Conservation (phyloP, 495 filamentous ascomycete species). For the Penicillium cataractarum region DNA sequence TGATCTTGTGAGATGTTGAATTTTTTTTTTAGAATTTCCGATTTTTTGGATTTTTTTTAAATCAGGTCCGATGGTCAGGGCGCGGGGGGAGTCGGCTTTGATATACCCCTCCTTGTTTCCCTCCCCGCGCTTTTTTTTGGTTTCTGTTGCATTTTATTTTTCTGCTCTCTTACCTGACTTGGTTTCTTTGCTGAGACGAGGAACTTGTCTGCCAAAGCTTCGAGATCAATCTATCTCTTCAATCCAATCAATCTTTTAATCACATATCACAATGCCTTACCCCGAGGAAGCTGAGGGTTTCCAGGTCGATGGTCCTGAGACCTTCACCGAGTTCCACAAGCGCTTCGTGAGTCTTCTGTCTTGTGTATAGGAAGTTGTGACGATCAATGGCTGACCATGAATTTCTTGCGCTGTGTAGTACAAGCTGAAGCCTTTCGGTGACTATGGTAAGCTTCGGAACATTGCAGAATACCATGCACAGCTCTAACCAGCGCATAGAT, state of each 20-base stretch:
- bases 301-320: conserved; percentile 63
- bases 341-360: conserved; percentile 52
- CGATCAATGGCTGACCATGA: background rate
- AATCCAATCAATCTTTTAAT: conserved; percentile 5
- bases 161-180: background rate
- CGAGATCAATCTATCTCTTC: background rate
- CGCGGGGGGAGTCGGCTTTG: conserved; percentile 2
- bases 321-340: conserved; percentile 66
- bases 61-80: too few relatives aligned
- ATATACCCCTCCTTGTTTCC: conserved; percentile 17
- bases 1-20: background rate
- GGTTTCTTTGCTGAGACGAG: background rate
- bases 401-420: conserved; percentile 49
- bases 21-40: conserved; percentile 9
- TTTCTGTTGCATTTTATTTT: conserved; percentile 7
- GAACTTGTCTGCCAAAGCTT: background rate
- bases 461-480: background rate
- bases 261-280: conserved; percentile 66
- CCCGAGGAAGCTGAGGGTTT: conserved; percentile 79
- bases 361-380: background rate
- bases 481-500: conserved; percentile 43
- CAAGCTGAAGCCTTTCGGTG: conserved; percentile 76
- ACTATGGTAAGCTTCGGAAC: conserved; percentile 46
- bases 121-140: conserved; percentile 1
- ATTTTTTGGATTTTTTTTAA: background rate